Conservation (phyloP, 306 rosid genomes). For the apple (Malus domestica) region ASM211411v1 NC_041800.1:32918233-32918732, state of each 20-base stretch:
- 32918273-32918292: conserved; percentile 80
- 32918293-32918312: conserved; percentile 46
- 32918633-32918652: neutral
- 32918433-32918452: conserved; percentile 17
- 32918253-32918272: conserved; percentile 92
- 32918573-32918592: neutral
- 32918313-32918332: conserved; percentile 42
- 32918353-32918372: conserved; percentile 52
- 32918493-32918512: neutral
- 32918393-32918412: neutral
- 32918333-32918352: conserved; percentile 69
- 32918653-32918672: neutral
- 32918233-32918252: conserved; percentile 90
- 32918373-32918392: neutral
- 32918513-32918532: neutral
- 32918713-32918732: too few species aligned
- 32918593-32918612: neutral
- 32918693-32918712: too few species aligned
- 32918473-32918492: conserved; percentile 9
- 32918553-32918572: neutral
- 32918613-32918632: neutral
- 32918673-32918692: too few species aligned
- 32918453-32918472: conserved; percentile 9
- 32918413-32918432: conserved; percentile 13
- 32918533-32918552: neutral